Base-by-base conservation (phyloP, 2,329 filamentous ascomycete species). In the Botrytis deweyae region DNA sequence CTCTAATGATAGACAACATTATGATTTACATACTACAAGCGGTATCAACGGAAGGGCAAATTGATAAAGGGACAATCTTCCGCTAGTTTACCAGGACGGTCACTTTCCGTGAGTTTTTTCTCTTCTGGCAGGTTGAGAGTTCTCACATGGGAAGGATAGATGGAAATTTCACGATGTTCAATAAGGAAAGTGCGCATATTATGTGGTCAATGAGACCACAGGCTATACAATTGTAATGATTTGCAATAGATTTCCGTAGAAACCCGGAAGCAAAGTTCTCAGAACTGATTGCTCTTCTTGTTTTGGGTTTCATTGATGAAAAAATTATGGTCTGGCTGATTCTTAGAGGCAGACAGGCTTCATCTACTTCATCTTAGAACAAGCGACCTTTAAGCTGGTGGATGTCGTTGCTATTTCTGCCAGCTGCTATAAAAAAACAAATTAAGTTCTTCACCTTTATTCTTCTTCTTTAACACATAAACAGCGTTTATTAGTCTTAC, bases 21-120 rank as follows among this genome's bases (percentile, higher is more conserved):
- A 9, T 29, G 52, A 3, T 18, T 58, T 18, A 8, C 4, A 16
- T 33, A 29, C 52, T 18, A 58, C 3, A 58, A 8, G 16, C 6
- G n/a, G n/a, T 58, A 58, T 58, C 14, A 4, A 58, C 29, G 3
- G 14, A 58, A 58, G 3, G 4, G 7, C n/a, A 29, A 4, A 16
- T 33, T 29, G 7, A 29, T 16, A 5, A 29, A 55, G 25, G n/a
- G 49, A 16, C 5, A 55, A 55, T 2, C 5, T n/a, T n/a, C 25
- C 49, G 2, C n/a, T n/a, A 7, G 0, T 16, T 7, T 3, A 3
- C 5, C 10, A 55, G 10, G 5, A n/a, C 2, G 25, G 25, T n/a
- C 3, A 4, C 10, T n/a, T n/a, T 10, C 4, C n/a, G 1, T 2
- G 4, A 58, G 10, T 6, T 16, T 25, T 2, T 1, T 42, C n/a